A percentile compares a stretch with the other conserved stretches of the same genome.
Conservation (phyloP, 176 grass and related monocot genomes). For the Bothriochloa decipiens region DNA sequence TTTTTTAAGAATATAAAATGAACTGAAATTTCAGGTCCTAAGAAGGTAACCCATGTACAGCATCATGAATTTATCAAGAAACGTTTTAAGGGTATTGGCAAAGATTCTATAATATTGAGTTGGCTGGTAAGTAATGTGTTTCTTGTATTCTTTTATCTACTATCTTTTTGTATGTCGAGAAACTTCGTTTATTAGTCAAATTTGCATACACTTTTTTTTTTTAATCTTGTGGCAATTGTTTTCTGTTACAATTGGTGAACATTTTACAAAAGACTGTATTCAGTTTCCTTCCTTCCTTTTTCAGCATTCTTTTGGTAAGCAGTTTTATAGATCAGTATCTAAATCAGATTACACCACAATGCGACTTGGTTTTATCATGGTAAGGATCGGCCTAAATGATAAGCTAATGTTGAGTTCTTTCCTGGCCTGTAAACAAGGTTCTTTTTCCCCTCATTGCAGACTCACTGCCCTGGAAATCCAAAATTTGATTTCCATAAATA, state of each 20-base stretch:
- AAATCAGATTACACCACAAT: constrained; percentile 79
- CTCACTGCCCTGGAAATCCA: constrained; percentile 66
- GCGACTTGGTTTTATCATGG: constrained; percentile 92
- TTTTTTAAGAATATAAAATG: not conserved
- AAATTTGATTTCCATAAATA: constrained; percentile 98
- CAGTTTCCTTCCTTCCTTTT: constrained; percentile 19
- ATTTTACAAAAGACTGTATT: not conserved
- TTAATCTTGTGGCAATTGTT: not conserved
- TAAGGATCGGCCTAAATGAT: constrained; percentile 43
- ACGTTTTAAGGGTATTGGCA: constrained; percentile 81
- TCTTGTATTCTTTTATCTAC: constrained; percentile 12
- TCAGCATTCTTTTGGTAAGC: constrained; percentile 88
- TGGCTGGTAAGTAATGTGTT: constrained; percentile 86
- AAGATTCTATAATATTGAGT: constrained; percentile 77
- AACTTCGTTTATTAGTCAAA: not conserved
- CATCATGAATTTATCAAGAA: constrained; percentile 81
- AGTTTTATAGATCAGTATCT: constrained; percentile 73
- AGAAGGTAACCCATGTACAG: constrained; percentile 44
- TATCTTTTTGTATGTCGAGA: constrained; percentile 8
- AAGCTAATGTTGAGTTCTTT: constrained; percentile 15
- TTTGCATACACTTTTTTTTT: not conserved
- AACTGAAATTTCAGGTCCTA: constrained; percentile 44
- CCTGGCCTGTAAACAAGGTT: constrained; percentile 8
- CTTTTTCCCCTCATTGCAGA: constrained; percentile 44
- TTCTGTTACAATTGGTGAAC: not conserved